phyloP scores from a whole-genome alignment of 1,284 basidiomycete species.

The Rhodotorula sp. region DNA sequence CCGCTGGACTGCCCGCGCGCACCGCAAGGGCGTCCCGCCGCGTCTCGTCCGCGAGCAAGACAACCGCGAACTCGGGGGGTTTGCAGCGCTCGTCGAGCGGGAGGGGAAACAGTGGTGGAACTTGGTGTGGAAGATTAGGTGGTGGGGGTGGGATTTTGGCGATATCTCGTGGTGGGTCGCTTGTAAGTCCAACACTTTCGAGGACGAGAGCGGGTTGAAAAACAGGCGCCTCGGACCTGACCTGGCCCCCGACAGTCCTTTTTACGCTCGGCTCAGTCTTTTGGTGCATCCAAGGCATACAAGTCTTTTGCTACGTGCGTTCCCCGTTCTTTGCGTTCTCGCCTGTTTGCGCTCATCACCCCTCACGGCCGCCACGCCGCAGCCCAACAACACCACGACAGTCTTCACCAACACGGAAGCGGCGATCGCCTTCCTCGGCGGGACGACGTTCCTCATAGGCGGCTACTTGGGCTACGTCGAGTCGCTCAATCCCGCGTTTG shows the following conservation, averaged over 20 bases:
- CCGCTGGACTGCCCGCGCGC: constrained; percentile 3
- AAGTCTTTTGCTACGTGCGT: constrained; percentile 26
- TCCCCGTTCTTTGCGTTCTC: too few relatives aligned
- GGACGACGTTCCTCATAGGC: constrained; percentile 27
- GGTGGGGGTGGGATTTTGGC: constrained; percentile 6
- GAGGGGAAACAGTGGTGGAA: background rate
- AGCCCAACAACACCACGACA: constrained; percentile 4
- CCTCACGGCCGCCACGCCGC: too few relatives aligned
- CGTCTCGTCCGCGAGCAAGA: background rate
- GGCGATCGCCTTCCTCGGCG: constrained; percentile 33
- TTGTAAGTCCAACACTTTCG: too few relatives aligned
- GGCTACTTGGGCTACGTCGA: constrained; percentile 35
- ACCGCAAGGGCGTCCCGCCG: constrained; percentile 8
- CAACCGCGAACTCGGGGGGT: background rate
- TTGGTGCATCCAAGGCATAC: constrained; percentile 33
- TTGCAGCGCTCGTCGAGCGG: background rate
- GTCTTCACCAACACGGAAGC: constrained; percentile 20
- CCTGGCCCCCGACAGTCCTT: background rate
- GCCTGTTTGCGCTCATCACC: too few relatives aligned
- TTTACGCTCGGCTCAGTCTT: constrained; percentile 33
- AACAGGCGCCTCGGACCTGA: too few relatives aligned
- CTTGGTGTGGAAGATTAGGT: constrained; percentile 2
- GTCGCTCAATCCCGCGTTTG: constrained; percentile 25
- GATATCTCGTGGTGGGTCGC: constrained; percentile 13
- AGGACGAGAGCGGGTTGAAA: too few relatives aligned